Evolutionary conservation across 106 monocot species (phyloP), one percentile per base, ranked within the genome.

Genomic region (Dendrobium nobile): DNA sequence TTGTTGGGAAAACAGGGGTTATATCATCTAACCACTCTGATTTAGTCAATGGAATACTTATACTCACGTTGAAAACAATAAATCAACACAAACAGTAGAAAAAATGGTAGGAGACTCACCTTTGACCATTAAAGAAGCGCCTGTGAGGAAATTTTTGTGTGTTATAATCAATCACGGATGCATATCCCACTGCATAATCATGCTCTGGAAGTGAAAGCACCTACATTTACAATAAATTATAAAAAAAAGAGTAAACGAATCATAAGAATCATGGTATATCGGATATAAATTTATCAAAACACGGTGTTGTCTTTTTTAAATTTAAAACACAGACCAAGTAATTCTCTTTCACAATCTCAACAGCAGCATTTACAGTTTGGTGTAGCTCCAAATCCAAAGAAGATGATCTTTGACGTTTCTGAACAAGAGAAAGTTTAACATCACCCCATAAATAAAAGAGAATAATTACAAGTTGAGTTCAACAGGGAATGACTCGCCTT

Each of bases 261-360:
- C 6, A 75, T 75, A 43, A 75, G 5, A 2, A 75, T 2, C 43
- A 44, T 20, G 6, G 9, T 7, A 10, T 4, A 10, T 5, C 13
- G 7, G 74, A 20, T 9, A 43, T 8, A 44, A 44, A 44, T 75
- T 75, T 16, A 45, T 4, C 43, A 44, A 56, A 9, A 75, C 51
- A 51, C 18, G 26, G 5, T 75, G 42, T 47, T 59, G 27, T 31
- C 4, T 59, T 51, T 51, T 56, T 67, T 27, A 80, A 78, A 78
- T 56, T 67, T 27, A 80, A 75, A 78, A 76, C 42, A 28, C 83
- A 82, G 82, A 85, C 98, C 92, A 93, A 77, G 84, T 99, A 95
- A 77, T 89, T 91, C 80, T 99, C 92, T 87, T 99, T 99, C 20
- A 94, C 88, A 78, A 91, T 93, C 77, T 99, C 98, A 84, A 99